Percentiles rank a stretch among this genome's conserved stretches.
These are phyloP conservation scores for Lantana camara DNA, from an alignment of 257 asterid genomes.

Conservation along the genomic window DNA sequence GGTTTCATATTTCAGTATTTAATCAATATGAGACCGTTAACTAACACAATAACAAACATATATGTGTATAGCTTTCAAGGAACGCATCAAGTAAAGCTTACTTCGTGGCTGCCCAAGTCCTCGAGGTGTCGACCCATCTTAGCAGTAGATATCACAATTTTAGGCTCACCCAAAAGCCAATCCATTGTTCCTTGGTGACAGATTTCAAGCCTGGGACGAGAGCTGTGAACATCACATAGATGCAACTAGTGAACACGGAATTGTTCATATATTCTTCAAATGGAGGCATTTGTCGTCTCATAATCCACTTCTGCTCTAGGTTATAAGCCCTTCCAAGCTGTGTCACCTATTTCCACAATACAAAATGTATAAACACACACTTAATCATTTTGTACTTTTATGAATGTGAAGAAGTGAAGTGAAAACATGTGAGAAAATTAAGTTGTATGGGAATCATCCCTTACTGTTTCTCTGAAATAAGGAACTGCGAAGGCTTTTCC, in stretches of 20 bases:
- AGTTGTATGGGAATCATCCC: not conserved
- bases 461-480: conserved; percentile 32
- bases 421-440: not conserved
- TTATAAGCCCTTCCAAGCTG: conserved; percentile 26
- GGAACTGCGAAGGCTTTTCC: conserved; percentile 22
- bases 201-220: conserved; percentile 28
- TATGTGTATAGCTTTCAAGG: no score
- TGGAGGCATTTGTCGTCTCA: conserved; percentile 25
- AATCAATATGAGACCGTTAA: no score
- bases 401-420: no score
- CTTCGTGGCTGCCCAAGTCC: conserved; percentile 27
- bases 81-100: not conserved
- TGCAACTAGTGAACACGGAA: conserved; percentile 23
- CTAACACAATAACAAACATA: no score
- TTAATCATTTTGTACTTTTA: no score
- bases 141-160: conserved; percentile 17
- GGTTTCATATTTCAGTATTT: no score
- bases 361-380: not conserved
- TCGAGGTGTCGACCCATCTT: conserved; percentile 20
- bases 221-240: not conserved
- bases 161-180: conserved; percentile 31
- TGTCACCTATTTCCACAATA: conserved; percentile 15
- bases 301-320: conserved; percentile 32
- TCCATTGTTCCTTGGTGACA: conserved; percentile 18
- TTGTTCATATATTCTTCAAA: conserved; percentile 30